These are phyloP conservation scores for Lithospermum erythrorhizon DNA, from an alignment of 257 asterid species.

Conservation along the genomic window DNA sequence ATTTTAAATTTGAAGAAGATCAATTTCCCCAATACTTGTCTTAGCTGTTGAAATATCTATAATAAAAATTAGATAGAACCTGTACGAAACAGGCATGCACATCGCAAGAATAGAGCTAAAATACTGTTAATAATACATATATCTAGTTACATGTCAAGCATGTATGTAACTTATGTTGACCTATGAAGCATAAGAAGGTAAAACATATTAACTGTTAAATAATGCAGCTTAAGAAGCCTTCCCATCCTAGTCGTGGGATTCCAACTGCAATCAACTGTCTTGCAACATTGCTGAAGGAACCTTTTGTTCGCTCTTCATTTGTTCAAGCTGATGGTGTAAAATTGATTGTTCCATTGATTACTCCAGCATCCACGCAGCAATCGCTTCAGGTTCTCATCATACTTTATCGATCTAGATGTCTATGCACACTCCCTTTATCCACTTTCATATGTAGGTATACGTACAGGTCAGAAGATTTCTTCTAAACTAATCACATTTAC, in stretches of 20 bases:
- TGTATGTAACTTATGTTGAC: neutral
- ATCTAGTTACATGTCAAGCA: neutral
- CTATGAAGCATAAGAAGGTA: neutral
- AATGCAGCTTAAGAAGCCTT: constrained; percentile 72
- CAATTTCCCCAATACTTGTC: no score
- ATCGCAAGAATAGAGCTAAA: neutral
- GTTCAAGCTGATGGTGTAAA: constrained; percentile 89
- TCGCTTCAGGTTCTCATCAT: constrained; percentile 56
- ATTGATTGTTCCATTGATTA: constrained; percentile 68
- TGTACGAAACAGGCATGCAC: no score
- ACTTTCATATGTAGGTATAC: neutral
- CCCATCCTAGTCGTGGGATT: constrained; percentile 69
- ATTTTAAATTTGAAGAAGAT: no score
- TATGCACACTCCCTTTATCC: neutral
- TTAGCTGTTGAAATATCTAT: neutral
- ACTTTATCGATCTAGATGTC: neutral
- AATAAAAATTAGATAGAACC: neutral
- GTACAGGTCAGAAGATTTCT: neutral
- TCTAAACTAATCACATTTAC: neutral
- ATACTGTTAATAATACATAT: no score
- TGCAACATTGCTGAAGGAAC: constrained; percentile 76
- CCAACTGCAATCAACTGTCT: constrained; percentile 71
- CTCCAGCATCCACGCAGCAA: constrained; percentile 92
- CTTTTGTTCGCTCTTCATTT: constrained; percentile 66
- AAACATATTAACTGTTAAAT: neutral